These are phyloP conservation scores for Rhodamnia argentea DNA, from an alignment of 345 rosid species.

Conservation along the genomic window DNA sequence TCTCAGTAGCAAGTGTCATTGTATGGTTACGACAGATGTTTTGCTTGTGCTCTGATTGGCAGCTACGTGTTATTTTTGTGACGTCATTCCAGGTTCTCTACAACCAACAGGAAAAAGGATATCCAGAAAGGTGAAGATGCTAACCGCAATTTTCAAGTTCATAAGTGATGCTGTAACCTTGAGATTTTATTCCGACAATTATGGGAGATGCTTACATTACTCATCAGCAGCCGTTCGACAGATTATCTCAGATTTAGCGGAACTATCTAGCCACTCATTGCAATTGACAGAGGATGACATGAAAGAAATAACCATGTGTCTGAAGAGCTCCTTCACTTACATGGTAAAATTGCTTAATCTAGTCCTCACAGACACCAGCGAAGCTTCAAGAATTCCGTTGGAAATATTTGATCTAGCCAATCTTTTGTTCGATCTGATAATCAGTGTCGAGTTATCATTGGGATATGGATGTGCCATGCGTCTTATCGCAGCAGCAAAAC, in stretches of 20 bases:
- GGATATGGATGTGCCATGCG: slow-evolving; percentile 44
- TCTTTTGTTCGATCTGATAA: slow-evolving; percentile 44
- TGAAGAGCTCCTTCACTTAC: slow-evolving; percentile 71
- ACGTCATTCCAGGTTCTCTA: slow-evolving; percentile 25
- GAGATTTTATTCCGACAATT: slow-evolving; percentile 33
- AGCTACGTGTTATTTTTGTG: neutral
- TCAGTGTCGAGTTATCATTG: slow-evolving; percentile 31
- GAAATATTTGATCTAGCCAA: slow-evolving; percentile 58
- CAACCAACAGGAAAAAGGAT: slow-evolving; percentile 17
- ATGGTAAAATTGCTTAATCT: slow-evolving; percentile 63
- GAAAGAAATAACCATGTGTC: slow-evolving; percentile 37
- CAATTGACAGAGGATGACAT: slow-evolving; percentile 38
- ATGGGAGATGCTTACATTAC: slow-evolving; percentile 20
- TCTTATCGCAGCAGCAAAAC: slow-evolving; percentile 41
- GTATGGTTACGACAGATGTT: neutral
- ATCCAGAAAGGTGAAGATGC: slow-evolving; percentile 41
- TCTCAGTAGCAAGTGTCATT: neutral
- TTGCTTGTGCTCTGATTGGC: neutral
- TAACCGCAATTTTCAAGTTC: slow-evolving; percentile 63
- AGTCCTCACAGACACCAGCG: slow-evolving; percentile 29
- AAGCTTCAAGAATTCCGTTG: slow-evolving; percentile 28
- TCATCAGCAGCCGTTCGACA: slow-evolving; percentile 40
- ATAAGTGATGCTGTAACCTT: slow-evolving; percentile 45
- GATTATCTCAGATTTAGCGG: slow-evolving; percentile 22
- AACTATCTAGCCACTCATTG: slow-evolving; percentile 22